A percentile compares a stretch with the other conserved stretches of the same genome.
Conservation (phyloP, 1,139 yeast species). For the Debaryomyces sp. region DNA sequence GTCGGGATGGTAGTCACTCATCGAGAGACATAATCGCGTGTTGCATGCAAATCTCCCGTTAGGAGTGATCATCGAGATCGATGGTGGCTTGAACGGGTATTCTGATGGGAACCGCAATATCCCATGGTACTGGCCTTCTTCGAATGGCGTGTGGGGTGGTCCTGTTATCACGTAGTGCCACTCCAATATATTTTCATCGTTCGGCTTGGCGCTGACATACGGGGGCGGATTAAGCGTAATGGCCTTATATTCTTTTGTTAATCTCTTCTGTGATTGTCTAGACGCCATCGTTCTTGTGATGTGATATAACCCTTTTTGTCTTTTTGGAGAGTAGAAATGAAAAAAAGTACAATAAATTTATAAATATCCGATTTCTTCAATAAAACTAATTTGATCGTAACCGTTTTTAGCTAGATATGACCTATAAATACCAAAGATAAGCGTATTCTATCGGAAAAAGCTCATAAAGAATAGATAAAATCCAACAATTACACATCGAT, state of each 20-base stretch:
- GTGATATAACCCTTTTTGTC: background rate
- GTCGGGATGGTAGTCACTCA: conserved; percentile 93
- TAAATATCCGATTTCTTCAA: background rate
- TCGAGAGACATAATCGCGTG: conserved; percentile 79
- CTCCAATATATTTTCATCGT: conserved; percentile 70
- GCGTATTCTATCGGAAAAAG: background rate
- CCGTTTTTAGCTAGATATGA: background rate
- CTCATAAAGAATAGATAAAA: background rate
- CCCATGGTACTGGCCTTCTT: conserved; percentile 89
- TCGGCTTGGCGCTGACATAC: conserved; percentile 78
- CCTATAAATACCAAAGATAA: background rate
- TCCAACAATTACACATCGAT: background rate
- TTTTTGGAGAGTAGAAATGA: background rate
- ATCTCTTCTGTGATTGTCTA: conserved; percentile 50
- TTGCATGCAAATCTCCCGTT: conserved; percentile 79
- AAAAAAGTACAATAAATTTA: background rate
- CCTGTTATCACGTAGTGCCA: conserved; percentile 86
- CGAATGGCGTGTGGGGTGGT: conserved; percentile 85
- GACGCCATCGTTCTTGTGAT: conserved; percentile 41
- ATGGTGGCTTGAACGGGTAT: conserved; percentile 92
- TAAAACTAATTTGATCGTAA: background rate
- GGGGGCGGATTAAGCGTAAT: conserved; percentile 81
- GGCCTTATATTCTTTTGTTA: conserved; percentile 78
- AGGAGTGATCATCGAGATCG: conserved; percentile 88
- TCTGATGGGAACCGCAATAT: conserved; percentile 80